These are phyloP conservation scores for Chlamydomonas incerta DNA, from an alignment of 139 green algal genomes.

Conservation along the genomic window DNA sequence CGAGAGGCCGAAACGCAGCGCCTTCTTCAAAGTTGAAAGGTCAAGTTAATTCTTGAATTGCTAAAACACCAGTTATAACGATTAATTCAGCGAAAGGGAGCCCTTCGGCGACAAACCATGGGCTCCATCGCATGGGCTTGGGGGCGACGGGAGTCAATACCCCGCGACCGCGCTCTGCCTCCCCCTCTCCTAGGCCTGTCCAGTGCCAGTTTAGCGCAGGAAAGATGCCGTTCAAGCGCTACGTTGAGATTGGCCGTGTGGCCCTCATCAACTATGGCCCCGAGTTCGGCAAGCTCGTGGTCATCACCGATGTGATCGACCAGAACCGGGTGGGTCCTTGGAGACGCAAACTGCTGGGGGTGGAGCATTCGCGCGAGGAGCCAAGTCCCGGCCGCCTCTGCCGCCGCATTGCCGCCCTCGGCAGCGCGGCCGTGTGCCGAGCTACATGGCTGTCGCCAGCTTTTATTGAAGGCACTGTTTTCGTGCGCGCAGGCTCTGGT, in stretches of 20 bases:
- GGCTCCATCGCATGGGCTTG: neutral
- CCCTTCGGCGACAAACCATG: neutral
- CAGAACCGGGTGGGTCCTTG: constrained; percentile 87
- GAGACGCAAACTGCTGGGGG: neutral
- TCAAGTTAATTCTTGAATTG: neutral
- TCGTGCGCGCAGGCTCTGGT: constrained; percentile 87
- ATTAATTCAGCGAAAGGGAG: neutral
- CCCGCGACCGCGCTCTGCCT: neutral
- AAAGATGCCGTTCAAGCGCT: constrained; percentile 91
- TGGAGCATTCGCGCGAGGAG: neutral
- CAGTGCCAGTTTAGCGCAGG: neutral
- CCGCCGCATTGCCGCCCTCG: constrained; percentile 31
- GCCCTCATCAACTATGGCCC: constrained; percentile 91
- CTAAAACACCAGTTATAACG: neutral
- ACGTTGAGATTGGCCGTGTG: constrained; percentile 97
- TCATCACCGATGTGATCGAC: constrained; percentile 93
- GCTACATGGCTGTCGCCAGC: too few species aligned
- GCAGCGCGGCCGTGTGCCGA: neutral
- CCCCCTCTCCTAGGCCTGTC: neutral
- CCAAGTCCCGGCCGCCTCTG: neutral
- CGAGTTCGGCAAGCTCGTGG: constrained; percentile 88
- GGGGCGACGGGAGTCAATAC: too few species aligned
- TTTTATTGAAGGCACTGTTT: neutral
- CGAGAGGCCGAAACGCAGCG: too few species aligned
- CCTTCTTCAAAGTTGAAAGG: too few species aligned